Evolutionary conservation across 2,329 filamentous ascomycete species (phyloP).

Genomic region (Fusarium nelsonii): DNA sequence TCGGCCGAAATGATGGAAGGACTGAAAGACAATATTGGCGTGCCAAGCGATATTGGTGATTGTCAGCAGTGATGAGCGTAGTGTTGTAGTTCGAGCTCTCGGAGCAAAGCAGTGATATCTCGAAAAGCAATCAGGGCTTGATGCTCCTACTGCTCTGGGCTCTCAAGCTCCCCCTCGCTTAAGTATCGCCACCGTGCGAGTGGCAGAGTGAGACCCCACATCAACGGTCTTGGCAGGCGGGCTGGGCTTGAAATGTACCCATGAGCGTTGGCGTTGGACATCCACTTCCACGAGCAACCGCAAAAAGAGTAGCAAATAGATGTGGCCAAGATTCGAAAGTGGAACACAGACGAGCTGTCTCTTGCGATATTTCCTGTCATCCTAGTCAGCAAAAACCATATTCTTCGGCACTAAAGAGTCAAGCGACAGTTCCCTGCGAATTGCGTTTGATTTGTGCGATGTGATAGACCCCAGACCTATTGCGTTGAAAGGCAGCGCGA

Average conservation of each 20-base stretch:
- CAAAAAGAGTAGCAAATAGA: conserved; percentile 8
- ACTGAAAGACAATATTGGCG: neutral
- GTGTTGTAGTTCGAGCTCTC: neutral
- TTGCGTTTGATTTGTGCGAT: neutral
- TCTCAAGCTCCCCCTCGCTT: conserved; percentile 22
- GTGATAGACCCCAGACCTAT: neutral
- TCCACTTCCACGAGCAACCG: conserved; percentile 27
- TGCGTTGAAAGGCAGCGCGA: conserved; percentile 17
- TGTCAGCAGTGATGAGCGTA: neutral
- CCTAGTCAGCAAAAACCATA: neutral
- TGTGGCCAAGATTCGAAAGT: conserved; percentile 21
- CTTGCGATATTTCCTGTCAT: conserved; percentile 17
- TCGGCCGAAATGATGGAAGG: neutral
- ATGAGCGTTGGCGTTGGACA: conserved; percentile 28
- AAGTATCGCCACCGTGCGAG: conserved; percentile 43
- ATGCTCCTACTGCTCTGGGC: neutral
- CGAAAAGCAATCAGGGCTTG: neutral
- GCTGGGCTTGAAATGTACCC: conserved; percentile 13
- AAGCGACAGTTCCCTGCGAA: neutral
- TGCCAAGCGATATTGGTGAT: neutral
- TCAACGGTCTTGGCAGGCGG: conserved; percentile 36
- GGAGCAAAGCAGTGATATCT: conserved; percentile 9
- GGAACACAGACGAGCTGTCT: conserved; percentile 11
- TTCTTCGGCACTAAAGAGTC: neutral
- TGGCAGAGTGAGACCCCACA: conserved; percentile 35